phyloP scores from a whole-genome alignment of 352 stramenopile genomes.

The Thalassiosira mediterranea region DNA sequence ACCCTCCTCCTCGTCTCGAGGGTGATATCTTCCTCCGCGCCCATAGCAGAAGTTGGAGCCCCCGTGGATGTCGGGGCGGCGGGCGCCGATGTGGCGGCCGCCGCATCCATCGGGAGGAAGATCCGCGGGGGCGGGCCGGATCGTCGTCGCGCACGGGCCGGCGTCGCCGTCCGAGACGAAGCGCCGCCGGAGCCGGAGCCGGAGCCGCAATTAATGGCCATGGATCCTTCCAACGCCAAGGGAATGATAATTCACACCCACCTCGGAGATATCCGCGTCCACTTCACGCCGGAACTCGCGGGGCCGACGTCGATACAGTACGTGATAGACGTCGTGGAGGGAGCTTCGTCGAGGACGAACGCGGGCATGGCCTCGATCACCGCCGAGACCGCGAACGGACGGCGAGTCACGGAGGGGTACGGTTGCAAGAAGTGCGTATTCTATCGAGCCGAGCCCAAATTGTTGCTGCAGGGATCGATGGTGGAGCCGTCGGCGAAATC shows the following conservation, averaged over 20 bases:
- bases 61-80: too few relatives aligned
- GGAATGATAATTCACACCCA: constrained; percentile 25
- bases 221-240: neutral
- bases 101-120: neutral
- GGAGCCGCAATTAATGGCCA: too few relatives aligned
- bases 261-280: constrained; percentile 59
- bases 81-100: neutral
- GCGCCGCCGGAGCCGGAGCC: too few relatives aligned
- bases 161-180: neutral
- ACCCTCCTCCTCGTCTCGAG: neutral
- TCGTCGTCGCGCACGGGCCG: too few relatives aligned
- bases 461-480: constrained; percentile 74
- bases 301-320: constrained; percentile 63
- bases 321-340: constrained; percentile 50
- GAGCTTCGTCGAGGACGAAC: constrained; percentile 24
- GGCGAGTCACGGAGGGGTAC: neutral
- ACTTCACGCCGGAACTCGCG: constrained; percentile 55
- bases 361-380: constrained; percentile 18
- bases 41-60: too few relatives aligned
- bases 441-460: constrained; percentile 67
- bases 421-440: constrained; percentile 38
- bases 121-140: neutral
- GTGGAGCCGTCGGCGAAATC: constrained; percentile 12
- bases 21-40: neutral
- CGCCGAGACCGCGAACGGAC: neutral